Evolutionary conservation across 2,329 filamentous ascomycete genomes (phyloP), one percentile per base, ranked within the genome.

Genomic region (Harringtonia aguacate): DNA sequence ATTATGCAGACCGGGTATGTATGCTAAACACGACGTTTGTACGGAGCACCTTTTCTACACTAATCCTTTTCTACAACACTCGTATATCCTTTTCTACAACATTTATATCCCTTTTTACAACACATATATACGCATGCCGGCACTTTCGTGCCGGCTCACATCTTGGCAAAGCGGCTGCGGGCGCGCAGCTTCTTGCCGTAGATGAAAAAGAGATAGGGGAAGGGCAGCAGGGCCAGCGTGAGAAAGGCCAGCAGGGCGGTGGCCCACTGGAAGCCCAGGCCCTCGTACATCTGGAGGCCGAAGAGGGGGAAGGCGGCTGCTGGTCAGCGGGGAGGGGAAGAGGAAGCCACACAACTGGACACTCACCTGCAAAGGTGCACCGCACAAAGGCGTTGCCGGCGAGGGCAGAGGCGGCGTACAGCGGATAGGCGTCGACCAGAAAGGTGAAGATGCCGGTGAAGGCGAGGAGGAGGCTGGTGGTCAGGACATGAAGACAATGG

Each of bases 301-400:
- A 34, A 34, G 31, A 34, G 31, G 7, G 31, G 31, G 15, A 34
- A 34, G 14, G 31, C 31, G 31, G 31, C 31, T 8, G 29, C 15
- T 31, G 9, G 29, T 31, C 15, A 31, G 15, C 15, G 15, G 15
- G 9, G 29, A 31, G 15, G 9, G 29, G 15, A 15, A 31, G 9
- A 31, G 15, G 9, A 31, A 31, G 29, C 29, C 15, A 31, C n/a
- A n/a, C n/a, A n/a, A n/a, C n/a, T n/a, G n/a, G n/a, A n/a, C n/a
- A n/a, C 72, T 63, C 56, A 75, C 72, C 71, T 47, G 83, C 88
- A 66, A 94, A 92, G 20, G 73, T 69, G 50, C 81, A 87, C 42
- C 89, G 75, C 46, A 84, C 75, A 59, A 92, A 86, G 39, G 82
- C 83, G 56, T 94, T 92, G 36, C 87, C 86, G 13, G 88, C 86